Evolutionary conservation across 345 rosid species (phyloP).

Genomic region (Syzygium oleosum): DNA sequence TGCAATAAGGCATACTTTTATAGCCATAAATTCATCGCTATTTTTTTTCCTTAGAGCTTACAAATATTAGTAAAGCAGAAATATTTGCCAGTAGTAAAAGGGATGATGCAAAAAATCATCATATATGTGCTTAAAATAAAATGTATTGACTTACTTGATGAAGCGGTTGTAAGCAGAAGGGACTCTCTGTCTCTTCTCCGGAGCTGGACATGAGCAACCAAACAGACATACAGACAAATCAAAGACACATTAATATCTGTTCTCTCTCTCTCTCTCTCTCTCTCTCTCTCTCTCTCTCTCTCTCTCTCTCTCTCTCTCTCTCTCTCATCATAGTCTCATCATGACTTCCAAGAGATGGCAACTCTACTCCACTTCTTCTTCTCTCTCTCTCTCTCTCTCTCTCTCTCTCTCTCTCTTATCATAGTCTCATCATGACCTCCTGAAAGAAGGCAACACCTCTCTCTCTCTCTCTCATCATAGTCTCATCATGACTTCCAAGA

Average conservation of each 20-base stretch:
- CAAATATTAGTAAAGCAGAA: neutral
- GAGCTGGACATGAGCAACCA: constrained; percentile 64
- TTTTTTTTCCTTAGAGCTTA: neutral
- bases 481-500: neutral
- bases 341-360: neutral
- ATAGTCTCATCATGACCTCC: constrained; percentile 53
- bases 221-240: constrained; percentile 3
- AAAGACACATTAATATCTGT: constrained; percentile 33
- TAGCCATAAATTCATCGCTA: neutral
- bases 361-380: neutral
- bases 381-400: neutral
- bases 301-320: neutral
- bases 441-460: neutral
- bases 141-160: constrained; percentile 68
- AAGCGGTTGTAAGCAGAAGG: constrained; percentile 99
- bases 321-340: neutral
- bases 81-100: neutral
- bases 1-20: neutral
- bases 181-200: constrained; percentile 99
- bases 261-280: constrained; percentile 20
- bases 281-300: neutral
- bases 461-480: neutral
- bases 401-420: constrained; percentile 18
- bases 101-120: neutral
- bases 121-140: neutral